Evolutionary conservation across 805 yeast species (phyloP), one percentile per base, ranked within the genome.

Genomic region (Priceomyces melissophilus): DNA sequence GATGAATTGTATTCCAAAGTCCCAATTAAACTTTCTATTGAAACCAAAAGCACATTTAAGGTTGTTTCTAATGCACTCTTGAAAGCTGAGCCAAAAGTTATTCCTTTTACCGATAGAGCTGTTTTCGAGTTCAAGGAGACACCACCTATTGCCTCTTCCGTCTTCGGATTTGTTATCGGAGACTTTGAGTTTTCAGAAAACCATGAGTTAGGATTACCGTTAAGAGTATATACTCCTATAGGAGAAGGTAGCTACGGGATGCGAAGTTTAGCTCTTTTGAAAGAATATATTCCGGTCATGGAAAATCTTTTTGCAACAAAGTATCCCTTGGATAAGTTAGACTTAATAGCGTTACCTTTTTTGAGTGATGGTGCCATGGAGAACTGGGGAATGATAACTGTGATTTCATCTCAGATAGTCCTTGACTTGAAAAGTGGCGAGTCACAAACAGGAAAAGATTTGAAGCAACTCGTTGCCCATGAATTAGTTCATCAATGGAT

Each of bases 401-500:
- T 82, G 6, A 73, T 81, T 40, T 72, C 76, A 38, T 72, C 73
- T 35, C 81, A 79, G 47, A 40, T 69, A 10, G 50, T 61, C 17
- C 29, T 58, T 12, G 55, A 56, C 31, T 61, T 57, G n/a, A 3
- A 28, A 2, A 30, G 39, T 0, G 48, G 58, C 2, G 59, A 64
- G 30, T 40, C 39, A 1, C 48, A 37, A 11, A 49, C 42, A 2
- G 67, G 66, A 45, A 53, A 31, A 8, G 68, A 62, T 42, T 53
- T 79, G 16, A 63, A 76, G 45, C 84, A 81, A 51, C 68, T 85
- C 34, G 53, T 86, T 7, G 79, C 78, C 1, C 95, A 86, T 57
- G 90, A 85, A 53, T 53, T 85, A 46, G 80, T 84, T 23, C 95
- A 86, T 56, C 91, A 85, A 62, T 86, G 88, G 87, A 60, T 86